Conservation (phyloP, 176 grass and related monocot genomes). For the Oryza glumipatula region DNA sequence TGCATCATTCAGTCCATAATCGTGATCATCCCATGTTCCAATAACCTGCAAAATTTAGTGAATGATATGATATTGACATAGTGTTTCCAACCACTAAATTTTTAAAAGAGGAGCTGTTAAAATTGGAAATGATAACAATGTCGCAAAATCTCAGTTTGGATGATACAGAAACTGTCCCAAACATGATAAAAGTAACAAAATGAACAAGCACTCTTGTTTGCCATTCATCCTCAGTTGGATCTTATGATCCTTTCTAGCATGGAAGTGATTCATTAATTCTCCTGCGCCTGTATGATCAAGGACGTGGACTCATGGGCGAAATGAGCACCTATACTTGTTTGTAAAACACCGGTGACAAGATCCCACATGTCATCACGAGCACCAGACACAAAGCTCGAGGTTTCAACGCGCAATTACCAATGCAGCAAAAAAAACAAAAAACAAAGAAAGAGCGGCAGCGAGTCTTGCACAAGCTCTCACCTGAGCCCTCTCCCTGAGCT, state of each 20-base stretch:
- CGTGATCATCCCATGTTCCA: conserved; percentile 98
- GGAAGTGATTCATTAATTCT: conserved; percentile 5
- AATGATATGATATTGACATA: conserved; percentile 27
- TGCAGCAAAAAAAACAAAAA: neutral
- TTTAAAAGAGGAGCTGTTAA: neutral
- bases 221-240: neutral
- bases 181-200: neutral
- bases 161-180: neutral
- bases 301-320: neutral
- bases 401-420: neutral
- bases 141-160: neutral
- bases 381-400: neutral
- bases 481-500: conserved; percentile 63
- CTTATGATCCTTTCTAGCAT: neutral
- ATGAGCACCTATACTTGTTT: neutral
- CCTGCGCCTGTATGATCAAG: neutral
- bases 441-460: neutral
- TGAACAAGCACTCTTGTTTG: conserved; percentile 20
- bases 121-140: conserved; percentile 3
- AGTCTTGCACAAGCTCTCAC: conserved; percentile 37
- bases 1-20: conserved; percentile 98
- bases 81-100: conserved; percentile 8
- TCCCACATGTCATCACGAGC: neutral
- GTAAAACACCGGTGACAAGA: neutral
- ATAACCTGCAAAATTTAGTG: conserved; percentile 67